These are phyloP conservation scores for Sporothrix pseudoabietina DNA, from an alignment of 2,329 filamentous ascomycete species.

Conservation along the genomic window DNA sequence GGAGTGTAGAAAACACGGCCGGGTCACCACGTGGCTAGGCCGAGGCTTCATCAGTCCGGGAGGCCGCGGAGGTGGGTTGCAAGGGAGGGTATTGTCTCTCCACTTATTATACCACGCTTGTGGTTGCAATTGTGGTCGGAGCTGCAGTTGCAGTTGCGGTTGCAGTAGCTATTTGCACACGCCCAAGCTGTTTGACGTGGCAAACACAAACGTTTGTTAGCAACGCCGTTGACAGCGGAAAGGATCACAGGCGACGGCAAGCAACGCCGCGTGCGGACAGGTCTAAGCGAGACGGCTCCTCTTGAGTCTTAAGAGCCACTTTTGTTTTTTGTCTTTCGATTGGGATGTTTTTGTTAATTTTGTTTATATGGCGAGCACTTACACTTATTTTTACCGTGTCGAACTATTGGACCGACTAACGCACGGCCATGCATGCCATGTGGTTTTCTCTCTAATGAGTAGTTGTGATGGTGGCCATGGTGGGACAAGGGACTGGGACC, in stretches of 20 bases:
- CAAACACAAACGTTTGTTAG: not conserved
- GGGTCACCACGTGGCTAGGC: not conserved
- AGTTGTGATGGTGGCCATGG: not conserved
- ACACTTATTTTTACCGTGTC: not conserved
- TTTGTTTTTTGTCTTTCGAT: not conserved
- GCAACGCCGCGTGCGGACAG: conserved; percentile 2
- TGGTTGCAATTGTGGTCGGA: too few species aligned
- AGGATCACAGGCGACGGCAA: conserved; percentile 1
- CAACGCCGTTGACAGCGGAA: not conserved
- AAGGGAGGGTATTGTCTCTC: not conserved
- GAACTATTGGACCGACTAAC: not conserved
- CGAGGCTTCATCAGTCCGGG: not conserved
- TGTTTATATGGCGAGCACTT: not conserved
- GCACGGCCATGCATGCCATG: conserved; percentile 8
- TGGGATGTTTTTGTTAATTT: not conserved
- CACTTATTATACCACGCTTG: not conserved
- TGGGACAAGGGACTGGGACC: not conserved
- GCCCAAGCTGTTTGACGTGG: too few species aligned
- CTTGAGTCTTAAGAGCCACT: not conserved
- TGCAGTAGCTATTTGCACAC: too few species aligned
- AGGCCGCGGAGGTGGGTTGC: not conserved
- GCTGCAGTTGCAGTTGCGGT: too few species aligned
- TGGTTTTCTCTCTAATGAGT: not conserved
- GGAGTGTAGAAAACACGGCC: not conserved
- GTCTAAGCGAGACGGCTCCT: conserved; percentile 5